Conservation (phyloP, 495 filamentous ascomycete genomes). For the Aspergillus olivimuriae region DNA sequence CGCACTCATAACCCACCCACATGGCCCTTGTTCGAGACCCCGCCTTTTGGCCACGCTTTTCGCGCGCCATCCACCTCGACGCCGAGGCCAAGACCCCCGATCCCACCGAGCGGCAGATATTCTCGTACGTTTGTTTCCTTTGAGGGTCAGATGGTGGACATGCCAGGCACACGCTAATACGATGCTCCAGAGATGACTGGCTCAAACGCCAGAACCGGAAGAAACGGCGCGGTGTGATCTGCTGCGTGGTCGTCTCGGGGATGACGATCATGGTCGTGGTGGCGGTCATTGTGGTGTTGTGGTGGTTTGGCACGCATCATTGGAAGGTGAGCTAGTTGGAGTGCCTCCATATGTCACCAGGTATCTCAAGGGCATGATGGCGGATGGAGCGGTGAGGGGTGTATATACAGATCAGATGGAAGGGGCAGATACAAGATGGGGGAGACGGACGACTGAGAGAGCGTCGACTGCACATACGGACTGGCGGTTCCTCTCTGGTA, state of each 20-base stretch:
- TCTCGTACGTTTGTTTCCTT: not conserved
- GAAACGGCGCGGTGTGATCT: constrained; percentile 25
- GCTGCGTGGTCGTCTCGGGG: constrained; percentile 30
- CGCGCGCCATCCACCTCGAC: constrained; percentile 48
- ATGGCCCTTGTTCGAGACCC: constrained; percentile 51
- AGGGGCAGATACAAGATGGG: too few relatives aligned
- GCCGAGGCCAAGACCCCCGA: constrained; percentile 24
- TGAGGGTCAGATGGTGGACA: not conserved
- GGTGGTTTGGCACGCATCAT: constrained; percentile 35
- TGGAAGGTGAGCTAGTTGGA: constrained; percentile 21
- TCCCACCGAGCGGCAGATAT: not conserved
- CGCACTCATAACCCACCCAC: not conserved
- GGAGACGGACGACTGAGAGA: too few relatives aligned
- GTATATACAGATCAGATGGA: too few relatives aligned
- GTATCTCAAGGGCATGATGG: too few relatives aligned
- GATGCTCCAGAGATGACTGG: constrained; percentile 25
- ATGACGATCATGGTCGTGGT: constrained; percentile 19
- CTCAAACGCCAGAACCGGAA: constrained; percentile 29
- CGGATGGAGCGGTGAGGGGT: too few relatives aligned
- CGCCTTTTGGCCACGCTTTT: constrained; percentile 58
- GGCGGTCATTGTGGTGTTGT: constrained; percentile 25
- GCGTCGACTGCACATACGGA: too few relatives aligned
- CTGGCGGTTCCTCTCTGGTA: too few relatives aligned
- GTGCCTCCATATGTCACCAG: not conserved
- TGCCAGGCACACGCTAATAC: not conserved